Evolutionary conservation across 176 grass and related monocot genomes (phyloP).

Genomic region (Aegilops sharonensis): DNA sequence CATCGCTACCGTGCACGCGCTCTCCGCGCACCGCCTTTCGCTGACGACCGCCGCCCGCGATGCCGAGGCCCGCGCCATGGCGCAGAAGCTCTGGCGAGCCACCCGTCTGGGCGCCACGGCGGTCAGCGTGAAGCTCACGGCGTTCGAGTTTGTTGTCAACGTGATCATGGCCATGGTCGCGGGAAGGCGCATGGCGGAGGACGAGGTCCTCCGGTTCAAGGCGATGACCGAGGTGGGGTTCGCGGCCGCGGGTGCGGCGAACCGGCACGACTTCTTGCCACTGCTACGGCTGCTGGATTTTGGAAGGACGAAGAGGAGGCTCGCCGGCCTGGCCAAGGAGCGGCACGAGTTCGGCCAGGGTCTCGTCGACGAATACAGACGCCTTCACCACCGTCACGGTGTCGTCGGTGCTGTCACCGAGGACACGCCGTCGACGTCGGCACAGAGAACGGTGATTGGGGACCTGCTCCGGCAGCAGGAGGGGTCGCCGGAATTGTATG

Average conservation of each 20-base stretch:
- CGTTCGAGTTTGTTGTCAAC: constrained; percentile 43
- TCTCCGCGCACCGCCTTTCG: constrained; percentile 40
- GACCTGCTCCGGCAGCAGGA: constrained; percentile 49
- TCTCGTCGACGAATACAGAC: constrained; percentile 53
- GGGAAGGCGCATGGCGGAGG: constrained; percentile 34
- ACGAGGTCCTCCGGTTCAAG: constrained; percentile 36
- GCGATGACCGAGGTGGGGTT: constrained; percentile 41
- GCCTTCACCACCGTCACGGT: background rate
- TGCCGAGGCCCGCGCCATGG: constrained; percentile 28
- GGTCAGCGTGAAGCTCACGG: constrained; percentile 38
- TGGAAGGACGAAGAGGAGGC: constrained; percentile 23
- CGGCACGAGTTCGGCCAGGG: constrained; percentile 39
- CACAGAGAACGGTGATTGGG: constrained; percentile 45
- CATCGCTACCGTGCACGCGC: constrained; percentile 44
- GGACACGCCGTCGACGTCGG: background rate
- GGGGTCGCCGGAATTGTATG: constrained; percentile 46
- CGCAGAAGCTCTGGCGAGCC: constrained; percentile 7
- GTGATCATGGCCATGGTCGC: constrained; percentile 61
- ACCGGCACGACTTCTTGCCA: constrained; percentile 55
- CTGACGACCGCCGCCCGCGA: constrained; percentile 14
- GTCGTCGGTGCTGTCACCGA: background rate
- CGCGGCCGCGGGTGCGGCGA: constrained; percentile 30
- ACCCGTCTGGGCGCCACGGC: background rate
- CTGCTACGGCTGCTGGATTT: constrained; percentile 46
- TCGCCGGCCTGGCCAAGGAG: constrained; percentile 27